Base-by-base conservation (phyloP, 495 filamentous ascomycete genomes). In the Penicillium chermesinum region DNA sequence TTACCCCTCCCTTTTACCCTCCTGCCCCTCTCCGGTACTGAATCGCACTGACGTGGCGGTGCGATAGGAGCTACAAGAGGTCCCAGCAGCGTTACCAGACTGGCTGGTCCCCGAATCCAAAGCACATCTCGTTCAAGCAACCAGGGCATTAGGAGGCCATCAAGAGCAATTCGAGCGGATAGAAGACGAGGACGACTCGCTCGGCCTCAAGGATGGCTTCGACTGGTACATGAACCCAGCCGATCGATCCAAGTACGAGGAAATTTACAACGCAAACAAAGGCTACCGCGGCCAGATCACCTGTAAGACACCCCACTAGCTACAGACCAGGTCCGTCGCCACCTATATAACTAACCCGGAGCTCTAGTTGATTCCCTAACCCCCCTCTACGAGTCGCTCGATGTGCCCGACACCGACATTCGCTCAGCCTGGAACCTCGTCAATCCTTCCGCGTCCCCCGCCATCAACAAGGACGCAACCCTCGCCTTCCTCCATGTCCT, bases 151-250 rank as follows among this genome's bases (percentile, higher is more conserved):
- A 45, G 86, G 82, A 33, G 82, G 80, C 44, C 77, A 81, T 34
- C 85, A 83, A 46, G 78, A 84, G 27, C 79, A 85, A 50, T 95
- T 96, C 67, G 89, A 96, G 67, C 78, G 81, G 48, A 77, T 88
- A 52, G 77, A 79, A 47, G 77, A 80, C 36, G 87, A 91, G 50
- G 85, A 88, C 52, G 89, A 91, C 60, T 80, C 79, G 16, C 80
- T 81, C 3, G 89, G 93, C 5, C 70, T 98, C 44, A 95, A 93
- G 63, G 88, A 95, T 69, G 90, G 91, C 1, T 98, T 98, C 67
- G 93, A 98, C 66, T 98, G 93, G 93, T 98, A 98, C 69, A 97
- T 98, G 90, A 87, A 80, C 50, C 93, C 93, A 1, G 67, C 74
- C 34, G 90, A 97, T 64, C 91, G 89, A 69, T 59, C 81, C 44